Evolutionary conservation across 371 early-diverging fungal species (phyloP), one percentile per base, ranked within the genome.

Genomic region (Mucor circinelloides): DNA sequence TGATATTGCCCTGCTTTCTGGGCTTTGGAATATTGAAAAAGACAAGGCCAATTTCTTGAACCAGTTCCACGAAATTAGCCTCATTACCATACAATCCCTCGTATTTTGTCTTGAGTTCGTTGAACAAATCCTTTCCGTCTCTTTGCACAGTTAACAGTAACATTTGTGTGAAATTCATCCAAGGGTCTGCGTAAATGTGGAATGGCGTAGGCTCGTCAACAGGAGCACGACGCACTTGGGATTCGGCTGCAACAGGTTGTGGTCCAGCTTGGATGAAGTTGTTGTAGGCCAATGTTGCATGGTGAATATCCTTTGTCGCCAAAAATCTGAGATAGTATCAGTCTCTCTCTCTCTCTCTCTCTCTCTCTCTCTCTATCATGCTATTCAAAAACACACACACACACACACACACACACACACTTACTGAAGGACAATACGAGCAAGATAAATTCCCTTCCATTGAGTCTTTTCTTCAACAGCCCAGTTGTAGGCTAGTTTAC

Each of bases 391-490:
- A 30, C 30, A 30, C 30, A 30, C 30, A 30, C 30, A 30, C 30
- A 42, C 42, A 42, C 42, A 42, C 42, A 42, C n/a, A 10, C n/a
- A 8, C 12, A 8, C n/a, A 15, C 3, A 0, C 1, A 21, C 81
- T 74, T 80, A 93, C 91, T 92, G 93, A 32, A 95, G 80, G 17
- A 93, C 91, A 10, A 87, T 89, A 30, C 97, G 90, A 9, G 94
- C 86, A 67, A 91, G 83, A 71, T 89, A 94, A 50, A 91, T 78
- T 2, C 97, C 96, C 42, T 82, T 78, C 65, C 89, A 92, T 23
- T 78, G 64, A 60, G 52, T 52, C 2, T 69, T 61, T 31, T 79
- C 81, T n/a, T 85, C 85, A 30, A 76, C 72, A 17, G 90, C 85
- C 94, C 95, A 95, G 40, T 90, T 89, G 61, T 79, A 87, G 34